These are phyloP conservation scores for Pseudopithomyces maydicus DNA, from an alignment of 2,329 filamentous ascomycete genomes.

Conservation along the genomic window DNA sequence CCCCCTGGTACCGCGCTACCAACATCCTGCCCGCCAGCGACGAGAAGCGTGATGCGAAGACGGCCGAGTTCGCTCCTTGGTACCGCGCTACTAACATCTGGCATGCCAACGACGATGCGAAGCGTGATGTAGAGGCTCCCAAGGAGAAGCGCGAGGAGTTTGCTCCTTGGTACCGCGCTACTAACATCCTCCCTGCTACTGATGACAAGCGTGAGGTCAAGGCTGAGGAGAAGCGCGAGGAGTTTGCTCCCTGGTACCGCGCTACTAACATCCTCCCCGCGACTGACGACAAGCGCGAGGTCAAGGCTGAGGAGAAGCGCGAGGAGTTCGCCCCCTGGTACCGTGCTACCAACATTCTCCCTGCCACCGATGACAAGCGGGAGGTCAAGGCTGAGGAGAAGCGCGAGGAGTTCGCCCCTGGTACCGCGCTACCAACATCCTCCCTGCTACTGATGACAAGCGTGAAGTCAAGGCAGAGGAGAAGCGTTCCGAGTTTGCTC, in stretches of 20 bases:
- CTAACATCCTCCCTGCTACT: neutral
- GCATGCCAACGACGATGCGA: neutral
- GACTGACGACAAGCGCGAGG: neutral
- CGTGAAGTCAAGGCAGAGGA: constrained; percentile 2
- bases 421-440: constrained; percentile 4
- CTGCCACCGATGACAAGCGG: neutral
- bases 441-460: constrained; percentile 6
- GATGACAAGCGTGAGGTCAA: constrained; percentile 3
- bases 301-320: neutral
- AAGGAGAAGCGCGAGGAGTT: constrained; percentile 1
- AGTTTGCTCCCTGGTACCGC: neutral
- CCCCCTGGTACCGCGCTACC: neutral
- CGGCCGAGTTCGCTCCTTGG: no score
- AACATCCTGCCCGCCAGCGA: neutral
- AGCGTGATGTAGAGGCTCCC: neutral
- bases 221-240: no score
- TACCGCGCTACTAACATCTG: constrained; percentile 2
- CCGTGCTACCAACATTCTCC: constrained; percentile 1
- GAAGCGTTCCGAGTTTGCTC: neutral
- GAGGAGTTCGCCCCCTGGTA: constrained; percentile 3
- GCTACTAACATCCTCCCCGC: constrained; percentile 1
- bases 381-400: neutral
- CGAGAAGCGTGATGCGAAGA: neutral
- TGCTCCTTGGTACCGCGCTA: constrained; percentile 2
- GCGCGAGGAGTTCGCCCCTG: neutral